Percentiles rank a stretch among this genome's conserved stretches.
These are phyloP conservation scores for Coprinellus micaceus DNA, from an alignment of 768 basidiomycete genomes.

Conservation along the genomic window DNA sequence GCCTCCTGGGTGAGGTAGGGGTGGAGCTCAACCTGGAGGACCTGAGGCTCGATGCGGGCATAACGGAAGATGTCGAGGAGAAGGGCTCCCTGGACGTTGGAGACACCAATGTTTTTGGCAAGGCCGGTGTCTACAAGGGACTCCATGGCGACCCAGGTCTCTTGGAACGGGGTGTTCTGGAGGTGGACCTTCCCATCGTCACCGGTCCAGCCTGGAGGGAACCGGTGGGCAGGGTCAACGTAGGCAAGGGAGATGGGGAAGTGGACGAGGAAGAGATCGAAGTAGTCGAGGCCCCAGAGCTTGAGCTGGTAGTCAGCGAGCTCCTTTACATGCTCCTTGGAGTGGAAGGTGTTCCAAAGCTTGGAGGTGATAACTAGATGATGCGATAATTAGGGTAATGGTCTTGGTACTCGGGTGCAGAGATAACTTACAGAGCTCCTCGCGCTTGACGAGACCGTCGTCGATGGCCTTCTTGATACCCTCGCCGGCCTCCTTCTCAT, in stretches of 20 bases:
- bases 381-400: neutral
- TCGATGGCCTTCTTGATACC: slow-evolving; percentile 74
- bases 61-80: slow-evolving; percentile 77
- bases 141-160: slow-evolving; percentile 86
- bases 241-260: slow-evolving; percentile 83
- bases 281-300: slow-evolving; percentile 40
- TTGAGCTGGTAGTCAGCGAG: slow-evolving; percentile 1
- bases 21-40: slow-evolving; percentile 70
- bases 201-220: slow-evolving; percentile 81
- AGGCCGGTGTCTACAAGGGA: slow-evolving; percentile 66
- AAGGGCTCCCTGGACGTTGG: slow-evolving; percentile 67
- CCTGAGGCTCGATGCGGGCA: slow-evolving; percentile 66
- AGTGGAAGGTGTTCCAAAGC: slow-evolving; percentile 91
- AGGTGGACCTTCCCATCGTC: slow-evolving; percentile 59
- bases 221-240: slow-evolving; percentile 70
- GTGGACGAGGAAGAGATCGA: slow-evolving; percentile 79
- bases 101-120: slow-evolving; percentile 68
- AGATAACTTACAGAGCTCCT: slow-evolving; percentile 54
- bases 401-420: neutral
- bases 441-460: slow-evolving; percentile 82
- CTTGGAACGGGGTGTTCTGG: slow-evolving; percentile 63
- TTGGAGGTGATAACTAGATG: slow-evolving; percentile 70
- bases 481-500: slow-evolving; percentile 82
- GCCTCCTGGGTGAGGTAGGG: slow-evolving; percentile 65
- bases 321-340: slow-evolving; percentile 44